Evolutionary conservation across 305 asterid species (phyloP).

Genomic region (Fraxinus baroniana): DNA sequence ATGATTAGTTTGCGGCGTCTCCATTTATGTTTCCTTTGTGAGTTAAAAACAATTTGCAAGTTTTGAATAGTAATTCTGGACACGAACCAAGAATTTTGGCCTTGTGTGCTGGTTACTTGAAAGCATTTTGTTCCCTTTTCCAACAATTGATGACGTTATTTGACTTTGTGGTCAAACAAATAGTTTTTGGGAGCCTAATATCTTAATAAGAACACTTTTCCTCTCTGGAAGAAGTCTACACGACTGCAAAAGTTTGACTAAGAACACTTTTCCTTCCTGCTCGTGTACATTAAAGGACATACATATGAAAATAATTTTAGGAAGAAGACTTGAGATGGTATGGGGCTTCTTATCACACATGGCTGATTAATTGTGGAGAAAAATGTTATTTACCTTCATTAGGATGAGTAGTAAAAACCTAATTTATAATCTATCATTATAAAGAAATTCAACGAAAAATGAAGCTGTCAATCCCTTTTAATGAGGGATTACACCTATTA

Average conservation of each 20-base stretch:
- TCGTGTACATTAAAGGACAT: neutral
- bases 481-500: neutral
- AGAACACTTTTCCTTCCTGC: neutral
- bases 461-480: neutral
- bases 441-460: neutral
- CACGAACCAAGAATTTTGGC: neutral
- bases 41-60: neutral
- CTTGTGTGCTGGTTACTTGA: neutral
- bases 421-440: neutral
- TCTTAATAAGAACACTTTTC: neutral
- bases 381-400: neutral
- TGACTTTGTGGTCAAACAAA: neutral
- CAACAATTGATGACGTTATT: neutral
- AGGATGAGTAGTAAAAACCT: neutral
- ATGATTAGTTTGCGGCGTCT: neutral
- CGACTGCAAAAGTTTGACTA: neutral
- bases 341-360: neutral
- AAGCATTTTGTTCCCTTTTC: neutral
- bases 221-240: neutral
- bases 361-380: neutral
- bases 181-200: neutral
- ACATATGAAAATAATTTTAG: neutral
- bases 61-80: neutral
- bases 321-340: neutral
- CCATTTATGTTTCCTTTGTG: neutral